phyloP scores from a whole-genome alignment of 306 rosid species.

The Glycine tomentella region DNA sequence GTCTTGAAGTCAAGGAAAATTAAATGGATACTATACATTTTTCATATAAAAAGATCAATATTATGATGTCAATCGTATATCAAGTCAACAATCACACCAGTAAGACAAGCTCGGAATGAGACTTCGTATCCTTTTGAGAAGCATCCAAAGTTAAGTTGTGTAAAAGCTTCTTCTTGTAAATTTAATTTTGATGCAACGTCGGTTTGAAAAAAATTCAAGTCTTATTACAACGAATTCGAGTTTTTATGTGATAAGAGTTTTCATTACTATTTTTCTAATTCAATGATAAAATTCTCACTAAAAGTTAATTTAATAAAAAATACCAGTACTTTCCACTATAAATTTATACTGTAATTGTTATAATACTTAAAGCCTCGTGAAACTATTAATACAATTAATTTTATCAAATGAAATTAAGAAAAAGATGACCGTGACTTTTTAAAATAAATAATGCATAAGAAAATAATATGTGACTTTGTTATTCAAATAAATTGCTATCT shows the following conservation, averaged over 20 bases:
- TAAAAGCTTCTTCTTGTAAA: neutral
- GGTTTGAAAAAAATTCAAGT: neutral
- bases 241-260: neutral
- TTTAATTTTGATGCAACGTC: neutral
- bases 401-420: neutral
- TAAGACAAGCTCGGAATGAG: neutral
- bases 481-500: neutral
- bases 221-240: neutral
- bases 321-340: neutral
- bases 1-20: neutral
- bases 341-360: neutral
- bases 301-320: neutral
- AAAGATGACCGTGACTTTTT: neutral
- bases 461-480: neutral
- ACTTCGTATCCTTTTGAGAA: conserved; percentile 23
- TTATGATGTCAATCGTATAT: neutral
- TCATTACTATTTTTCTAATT: neutral
- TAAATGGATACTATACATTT: neutral
- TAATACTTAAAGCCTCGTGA: neutral
- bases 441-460: neutral
- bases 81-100: neutral
- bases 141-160: neutral
- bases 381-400: neutral
- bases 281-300: neutral
- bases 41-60: too few species aligned